Conservation (phyloP, 495 filamentous ascomycete genomes). For the Entonaema liquescens region DNA sequence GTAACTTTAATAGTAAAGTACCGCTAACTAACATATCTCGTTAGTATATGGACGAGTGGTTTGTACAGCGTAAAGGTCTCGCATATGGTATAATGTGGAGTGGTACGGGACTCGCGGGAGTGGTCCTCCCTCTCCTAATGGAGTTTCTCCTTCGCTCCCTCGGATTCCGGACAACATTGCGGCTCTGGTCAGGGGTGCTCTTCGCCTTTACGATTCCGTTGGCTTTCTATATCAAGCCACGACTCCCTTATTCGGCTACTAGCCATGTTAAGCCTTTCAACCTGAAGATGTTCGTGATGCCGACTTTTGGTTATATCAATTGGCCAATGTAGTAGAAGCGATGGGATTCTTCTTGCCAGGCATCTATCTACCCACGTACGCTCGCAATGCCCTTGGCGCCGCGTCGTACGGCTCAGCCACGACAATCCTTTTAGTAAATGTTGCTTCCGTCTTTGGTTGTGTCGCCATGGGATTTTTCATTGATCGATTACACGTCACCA, state of each 20-base stretch:
- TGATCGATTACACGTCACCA: conserved; percentile 67
- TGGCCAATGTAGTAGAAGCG: conserved; percentile 64
- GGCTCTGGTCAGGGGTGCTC: conserved; percentile 56
- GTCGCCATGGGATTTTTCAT: conserved; percentile 65
- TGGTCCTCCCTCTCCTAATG: conserved; percentile 55
- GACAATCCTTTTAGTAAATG: conserved; percentile 64
- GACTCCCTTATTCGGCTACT: conserved; percentile 56
- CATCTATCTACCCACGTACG: conserved; percentile 68
- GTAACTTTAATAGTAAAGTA: not conserved
- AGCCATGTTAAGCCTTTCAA: conserved; percentile 50
- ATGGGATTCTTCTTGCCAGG: conserved; percentile 70
- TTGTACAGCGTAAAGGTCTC: conserved; percentile 57
- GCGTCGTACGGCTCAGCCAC: conserved; percentile 53
- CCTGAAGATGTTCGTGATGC: conserved; percentile 55
- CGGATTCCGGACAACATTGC: conserved; percentile 61
- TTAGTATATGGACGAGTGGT: conserved; percentile 60
- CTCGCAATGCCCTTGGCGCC: conserved; percentile 44
- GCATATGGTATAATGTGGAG: conserved; percentile 64
- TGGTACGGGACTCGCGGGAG: conserved; percentile 54
- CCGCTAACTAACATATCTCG: conserved; percentile 21
- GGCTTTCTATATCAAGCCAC: conserved; percentile 63
- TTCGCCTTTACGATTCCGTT: conserved; percentile 58
- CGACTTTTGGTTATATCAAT: conserved; percentile 57
- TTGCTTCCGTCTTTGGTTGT: conserved; percentile 62
- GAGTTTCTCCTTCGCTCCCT: conserved; percentile 54